Evolutionary conservation across 2,329 filamentous ascomycete genomes (phyloP).

Genomic region (Ophiostoma australiae): DNA sequence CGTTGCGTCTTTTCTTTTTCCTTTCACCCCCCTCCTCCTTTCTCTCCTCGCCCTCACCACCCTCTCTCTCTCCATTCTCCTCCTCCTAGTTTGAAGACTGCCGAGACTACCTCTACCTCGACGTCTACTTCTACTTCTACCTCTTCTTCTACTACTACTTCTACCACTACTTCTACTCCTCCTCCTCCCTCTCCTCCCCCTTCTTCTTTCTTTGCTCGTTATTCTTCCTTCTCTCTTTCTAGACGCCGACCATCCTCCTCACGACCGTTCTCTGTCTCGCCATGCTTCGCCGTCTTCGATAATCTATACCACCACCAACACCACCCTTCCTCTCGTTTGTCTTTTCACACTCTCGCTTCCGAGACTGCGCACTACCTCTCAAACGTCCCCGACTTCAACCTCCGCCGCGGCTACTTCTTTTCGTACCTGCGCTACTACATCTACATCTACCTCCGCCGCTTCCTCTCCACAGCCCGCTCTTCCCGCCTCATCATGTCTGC

Average conservation of each 20-base stretch:
- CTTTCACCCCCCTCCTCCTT: conserved; percentile 15
- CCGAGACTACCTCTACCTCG: neutral
- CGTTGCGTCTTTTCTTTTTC: conserved; percentile 15
- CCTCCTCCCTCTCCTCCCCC: neutral
- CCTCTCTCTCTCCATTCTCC: conserved; percentile 11
- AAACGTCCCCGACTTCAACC: neutral
- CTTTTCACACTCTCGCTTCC: conserved; percentile 4
- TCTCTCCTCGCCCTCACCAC: neutral
- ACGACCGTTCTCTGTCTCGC: conserved; percentile 9
- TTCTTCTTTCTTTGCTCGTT: neutral
- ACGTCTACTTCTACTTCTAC: neutral
- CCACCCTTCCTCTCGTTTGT: conserved; percentile 11
- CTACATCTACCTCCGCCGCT: neutral
- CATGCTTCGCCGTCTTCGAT: conserved; percentile 17
- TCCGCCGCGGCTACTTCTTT: neutral
- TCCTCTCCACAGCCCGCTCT: neutral
- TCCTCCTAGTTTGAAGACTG: neutral
- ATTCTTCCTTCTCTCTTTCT: neutral
- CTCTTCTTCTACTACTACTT: neutral
- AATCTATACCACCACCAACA: neutral
- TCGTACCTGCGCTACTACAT: neutral
- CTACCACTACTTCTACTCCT: neutral
- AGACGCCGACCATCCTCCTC: conserved; percentile 6
- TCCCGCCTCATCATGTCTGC: conserved; percentile 23
- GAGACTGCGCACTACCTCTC: conserved; percentile 2